phyloP scores from a whole-genome alignment of 352 stramenopile species.

The Phytophthora tubulina region DNA sequence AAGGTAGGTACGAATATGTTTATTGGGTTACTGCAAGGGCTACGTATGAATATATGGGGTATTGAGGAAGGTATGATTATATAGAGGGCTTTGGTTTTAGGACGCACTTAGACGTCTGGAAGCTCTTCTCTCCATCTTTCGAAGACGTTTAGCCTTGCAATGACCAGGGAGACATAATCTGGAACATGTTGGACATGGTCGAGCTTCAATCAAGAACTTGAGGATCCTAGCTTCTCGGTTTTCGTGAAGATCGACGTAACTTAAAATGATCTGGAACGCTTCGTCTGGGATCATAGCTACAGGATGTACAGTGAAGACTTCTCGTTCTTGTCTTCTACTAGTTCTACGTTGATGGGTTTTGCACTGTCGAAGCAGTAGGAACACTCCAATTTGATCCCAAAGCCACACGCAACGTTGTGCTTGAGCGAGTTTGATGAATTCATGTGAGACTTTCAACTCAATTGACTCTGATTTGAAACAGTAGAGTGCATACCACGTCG shows the following conservation, averaged over 20 bases:
- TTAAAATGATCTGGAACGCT: conserved; percentile 28
- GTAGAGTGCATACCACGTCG: conserved; percentile 36
- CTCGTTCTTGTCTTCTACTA: too few relatives aligned
- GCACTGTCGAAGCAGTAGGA: conserved; percentile 15
- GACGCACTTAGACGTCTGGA: conserved; percentile 3
- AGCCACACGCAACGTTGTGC: conserved; percentile 24
- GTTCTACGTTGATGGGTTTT: too few relatives aligned
- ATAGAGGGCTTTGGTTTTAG: neutral
- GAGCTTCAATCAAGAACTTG: conserved; percentile 31
- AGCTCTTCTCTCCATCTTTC: conserved; percentile 22
- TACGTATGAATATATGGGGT: too few relatives aligned
- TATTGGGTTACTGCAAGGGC: too few relatives aligned
- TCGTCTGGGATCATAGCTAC: conserved; percentile 20
- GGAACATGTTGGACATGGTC: conserved; percentile 18
- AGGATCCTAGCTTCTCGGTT: conserved; percentile 19
- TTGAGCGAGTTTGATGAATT: conserved; percentile 19
- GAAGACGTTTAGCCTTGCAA: conserved; percentile 32
- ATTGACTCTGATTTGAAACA: neutral
- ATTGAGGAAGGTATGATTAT: too few relatives aligned
- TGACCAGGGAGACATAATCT: conserved; percentile 27
- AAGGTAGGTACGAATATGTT: too few relatives aligned
- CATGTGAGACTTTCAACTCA: conserved; percentile 18
- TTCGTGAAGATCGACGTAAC: conserved; percentile 31
- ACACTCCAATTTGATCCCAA: conserved; percentile 24
- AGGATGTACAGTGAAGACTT: neutral